Evolutionary conservation across 441 rosid genomes (phyloP), one percentile per base, ranked within the genome.

Genomic region (Flueggea neowawraea): DNA sequence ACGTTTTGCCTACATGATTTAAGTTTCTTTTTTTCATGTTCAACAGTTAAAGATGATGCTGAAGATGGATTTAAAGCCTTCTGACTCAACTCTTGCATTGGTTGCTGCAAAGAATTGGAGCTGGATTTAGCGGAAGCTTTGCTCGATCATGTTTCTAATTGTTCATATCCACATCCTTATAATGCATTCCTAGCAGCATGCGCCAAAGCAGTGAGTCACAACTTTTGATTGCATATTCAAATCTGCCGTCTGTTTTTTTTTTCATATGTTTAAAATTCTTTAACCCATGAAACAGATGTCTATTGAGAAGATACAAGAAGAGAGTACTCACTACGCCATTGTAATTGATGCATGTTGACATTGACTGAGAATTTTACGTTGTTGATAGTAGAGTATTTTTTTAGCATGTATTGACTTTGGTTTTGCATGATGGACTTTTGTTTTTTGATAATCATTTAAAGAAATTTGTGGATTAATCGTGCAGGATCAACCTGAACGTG

Each of bases 401-500:
- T 51, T n/a, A 12, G 17, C 54, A 12, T 51, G 15, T 51, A 17
- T 51, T 51, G 17, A 51, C 52, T 16, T n/a, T n/a, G n/a, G n/a
- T n/a, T n/a, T 49, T 16, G 31, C 36, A 57, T 52, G 48, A 51
- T 47, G 48, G 60, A 49, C 36, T 61, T 70, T 58, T 10, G 31
- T 68, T 41, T 63, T 48, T 55, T 17, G 4, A n/a, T 48, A 4
- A 16, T 6, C 52, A 36, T 51, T 44, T 36, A 31, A 51, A 58
- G 48, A 59, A 45, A 60, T 36, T 69, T 55, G n/a, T 66, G 31
- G 59, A 53, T 61, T 54, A 62, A 57, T 67, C 52, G 58, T 76
- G 71, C 91, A 91, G 97, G 82, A 84, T 75, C 84, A 82, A 81
- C 97, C 88, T 55, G 96, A 91, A 67, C 88, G 90, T 57, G 97